Evolutionary conservation across 805 yeast species (phyloP), one percentile per base, ranked within the genome.

Genomic region (Pichia thaimueangensis): DNA sequence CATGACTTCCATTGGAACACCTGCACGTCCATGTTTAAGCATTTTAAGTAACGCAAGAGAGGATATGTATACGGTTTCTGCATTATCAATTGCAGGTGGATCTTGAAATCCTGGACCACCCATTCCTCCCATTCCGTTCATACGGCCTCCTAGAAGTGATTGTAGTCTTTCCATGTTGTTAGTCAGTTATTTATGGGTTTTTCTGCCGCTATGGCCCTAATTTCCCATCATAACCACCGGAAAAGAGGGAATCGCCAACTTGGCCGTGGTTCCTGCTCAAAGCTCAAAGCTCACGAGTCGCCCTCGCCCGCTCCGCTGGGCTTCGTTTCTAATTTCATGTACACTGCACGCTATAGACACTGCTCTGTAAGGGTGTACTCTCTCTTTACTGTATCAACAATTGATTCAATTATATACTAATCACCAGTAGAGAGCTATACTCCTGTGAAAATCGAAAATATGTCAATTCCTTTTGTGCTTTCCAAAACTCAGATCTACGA

Each of bases 11-110:
- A 75, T 74, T n/a, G 80, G 81, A 40, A 75, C 81, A 62, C 94
- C 93, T 2, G 93, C 91, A 59, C 97, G 76, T 29, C 97, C 97
- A 60, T 93, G 99, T 63, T 89, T 91, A 57, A 93, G 77, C 98
- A 93, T 93, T 67, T 93, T 93, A 49, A 93, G 71, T 40, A 93
- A 69, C 3, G 99, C 99, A 55, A 93, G 74, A 30, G 97, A 88
- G 31, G 98, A 93, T 42, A 93, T 88, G 65, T 91, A 86, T 9
- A 93, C 96, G 1, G 97, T 89, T 66, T 93, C 98, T 31, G 96
- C 84, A 55, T 91, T 89, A 65, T 91, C 98, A 41, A 88, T 85
- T 35, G 86, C 84, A 19, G 91, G 91, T 2, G 85, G 78, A 57
- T 86, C 96, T 28, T 52, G 57, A 13, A 48, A 35, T 16, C 41